Percentiles rank a stretch among this genome's conserved stretches.
Conservation (phyloP, 352 stramenopile genomes). For the Phytopythium cucurbitacearum region DNA sequence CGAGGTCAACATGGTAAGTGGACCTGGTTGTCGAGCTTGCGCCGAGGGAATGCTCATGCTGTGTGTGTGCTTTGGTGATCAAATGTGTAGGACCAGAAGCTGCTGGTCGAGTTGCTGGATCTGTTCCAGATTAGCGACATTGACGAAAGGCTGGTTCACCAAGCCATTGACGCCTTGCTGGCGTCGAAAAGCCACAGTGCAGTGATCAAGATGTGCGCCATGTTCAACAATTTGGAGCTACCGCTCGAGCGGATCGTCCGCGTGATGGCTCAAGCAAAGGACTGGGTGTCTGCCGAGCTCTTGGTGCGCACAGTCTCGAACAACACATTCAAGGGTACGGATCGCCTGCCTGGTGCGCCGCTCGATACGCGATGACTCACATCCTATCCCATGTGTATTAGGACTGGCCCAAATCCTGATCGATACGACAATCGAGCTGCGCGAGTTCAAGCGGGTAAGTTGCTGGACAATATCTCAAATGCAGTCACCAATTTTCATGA, state of each 20-base stretch:
- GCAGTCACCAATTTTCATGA: constrained; percentile 40
- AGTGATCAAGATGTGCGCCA: constrained; percentile 42
- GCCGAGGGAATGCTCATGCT: neutral
- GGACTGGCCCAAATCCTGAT: constrained; percentile 39
- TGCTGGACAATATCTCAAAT: constrained; percentile 49
- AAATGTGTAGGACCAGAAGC: constrained; percentile 35
- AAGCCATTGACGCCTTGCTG: constrained; percentile 20
- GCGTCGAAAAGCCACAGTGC: constrained; percentile 39
- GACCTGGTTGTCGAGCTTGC: too few species aligned
- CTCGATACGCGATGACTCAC: too few species aligned
- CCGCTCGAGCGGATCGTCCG: constrained; percentile 25
- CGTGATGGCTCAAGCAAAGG: constrained; percentile 40
- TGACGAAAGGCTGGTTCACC: constrained; percentile 12
- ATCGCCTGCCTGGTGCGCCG: too few species aligned
- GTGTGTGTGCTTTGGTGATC: neutral
- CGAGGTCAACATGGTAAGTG: constrained; percentile 10
- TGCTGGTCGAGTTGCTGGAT: constrained; percentile 55
- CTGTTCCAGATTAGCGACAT: constrained; percentile 47
- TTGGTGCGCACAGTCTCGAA: constrained; percentile 36
- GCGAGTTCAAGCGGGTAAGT: constrained; percentile 57
- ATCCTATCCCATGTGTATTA: neutral
- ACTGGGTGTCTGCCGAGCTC: constrained; percentile 58
- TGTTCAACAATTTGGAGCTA: constrained; percentile 28
- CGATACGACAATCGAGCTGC: constrained; percentile 40
- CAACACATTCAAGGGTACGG: neutral